Base-by-base conservation (phyloP, 257 asterid species). In the Salvia hispanica region DNA sequence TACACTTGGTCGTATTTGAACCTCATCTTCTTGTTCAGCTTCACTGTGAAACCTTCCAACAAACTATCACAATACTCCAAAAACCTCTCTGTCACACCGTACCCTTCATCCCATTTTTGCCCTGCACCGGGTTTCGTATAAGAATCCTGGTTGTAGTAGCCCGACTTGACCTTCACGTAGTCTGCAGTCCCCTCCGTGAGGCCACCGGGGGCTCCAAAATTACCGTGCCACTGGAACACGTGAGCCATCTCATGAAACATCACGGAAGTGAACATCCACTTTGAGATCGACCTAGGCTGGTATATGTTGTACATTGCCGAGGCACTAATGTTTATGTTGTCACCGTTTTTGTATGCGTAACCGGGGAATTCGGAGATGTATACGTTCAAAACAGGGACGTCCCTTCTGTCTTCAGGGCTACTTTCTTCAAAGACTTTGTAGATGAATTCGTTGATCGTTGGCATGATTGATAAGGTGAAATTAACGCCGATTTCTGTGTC, bases 161-260 rank as follows among this genome's bases (percentile, higher is more conserved):
- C 81, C 6, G 81, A 82, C 55, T 75, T 79, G n/a, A 84, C 73
- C 80, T 79, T 76, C 66, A 81, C 83, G 37, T 61, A 84, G 21
- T 81, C 89, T 2, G 83, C 86, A 10, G 77, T 71, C 43, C 88
- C 88, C 73, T 76, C 82, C 0, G 73, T 72, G 15, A 84, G 18
- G 3, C 84, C 83, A 0, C 74, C 76, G 0, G 81, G 81, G 14
- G 86, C 74, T 1, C 39, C 40, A 31, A 6, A 76, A 3, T 79
- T 56, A 1, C 86, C 89, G 2, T 75, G 67, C 83, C 87, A 77
- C 13, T 79, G 90, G 75, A 80, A 79, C 4, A 84, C 44, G 2
- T 81, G 90, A 0, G 81, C 45, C 77, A 48, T 66, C 59, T 84
- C 90, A 6, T 79, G 90, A 6, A 7, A 33, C 64, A 45, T 1